Percentiles rank a stretch among this genome's conserved stretches.
These are phyloP conservation scores for Penicillium freii DNA, from an alignment of 2,329 filamentous ascomycete genomes.

Conservation along the genomic window DNA sequence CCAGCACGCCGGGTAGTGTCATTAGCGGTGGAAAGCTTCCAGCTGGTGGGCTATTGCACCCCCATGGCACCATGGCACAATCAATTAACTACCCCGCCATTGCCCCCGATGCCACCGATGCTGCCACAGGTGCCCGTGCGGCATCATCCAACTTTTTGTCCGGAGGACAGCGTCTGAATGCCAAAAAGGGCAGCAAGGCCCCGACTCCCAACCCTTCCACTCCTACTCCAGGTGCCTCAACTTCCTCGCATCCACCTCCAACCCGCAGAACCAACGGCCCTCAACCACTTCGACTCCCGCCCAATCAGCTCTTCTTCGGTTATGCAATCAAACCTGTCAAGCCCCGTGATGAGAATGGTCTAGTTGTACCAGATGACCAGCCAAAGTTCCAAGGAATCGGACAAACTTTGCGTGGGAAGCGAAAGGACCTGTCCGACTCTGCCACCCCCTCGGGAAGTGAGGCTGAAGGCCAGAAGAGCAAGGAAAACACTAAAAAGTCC, in stretches of 20 bases:
- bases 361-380: conserved; percentile 60
- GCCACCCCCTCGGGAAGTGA: conserved; percentile 40
- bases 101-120: conserved; percentile 70
- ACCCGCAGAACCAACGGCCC: conserved; percentile 68
- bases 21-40: conserved; percentile 61
- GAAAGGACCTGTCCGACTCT: conserved; percentile 53
- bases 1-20: conserved; percentile 74
- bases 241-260: conserved; percentile 45
- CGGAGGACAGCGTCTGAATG: conserved; percentile 75
- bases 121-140: conserved; percentile 60
- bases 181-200: conserved; percentile 77
- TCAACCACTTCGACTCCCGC: conserved; percentile 77
- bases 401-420: conserved; percentile 74
- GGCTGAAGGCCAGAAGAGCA: conserved; percentile 26
- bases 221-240: conserved; percentile 61
- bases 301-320: conserved; percentile 93
- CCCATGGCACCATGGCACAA: conserved; percentile 91
- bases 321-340: conserved; percentile 89
- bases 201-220: conserved; percentile 71
- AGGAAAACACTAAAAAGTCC: conserved; percentile 14
- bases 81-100: conserved; percentile 96
- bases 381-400: conserved; percentile 83
- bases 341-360: conserved; percentile 66
- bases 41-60: conserved; percentile 72
- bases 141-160: conserved; percentile 75